Percentiles rank a stretch among this genome's conserved stretches.
Conservation (phyloP, 805 yeast species). For the Suhomyces emberorum region DNA sequence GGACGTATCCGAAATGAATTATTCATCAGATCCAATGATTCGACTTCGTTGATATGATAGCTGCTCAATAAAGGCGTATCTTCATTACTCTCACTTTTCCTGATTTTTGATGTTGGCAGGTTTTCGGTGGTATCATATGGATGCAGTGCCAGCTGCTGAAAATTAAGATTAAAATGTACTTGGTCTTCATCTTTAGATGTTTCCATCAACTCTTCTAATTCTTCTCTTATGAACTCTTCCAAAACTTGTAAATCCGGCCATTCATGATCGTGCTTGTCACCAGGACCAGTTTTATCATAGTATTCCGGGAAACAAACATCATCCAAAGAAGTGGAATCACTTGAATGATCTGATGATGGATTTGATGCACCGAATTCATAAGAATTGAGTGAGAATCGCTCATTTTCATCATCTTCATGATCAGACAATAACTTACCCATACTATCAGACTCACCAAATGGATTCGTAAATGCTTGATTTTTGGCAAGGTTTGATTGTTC, state of each 20-base stretch:
- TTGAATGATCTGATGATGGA: constrained; percentile 59
- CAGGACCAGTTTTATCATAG: constrained; percentile 32
- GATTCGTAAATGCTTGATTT: constrained; percentile 10
- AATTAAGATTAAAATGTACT: constrained; percentile 31
- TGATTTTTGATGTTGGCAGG: constrained; percentile 8
- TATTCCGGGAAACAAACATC: constrained; percentile 92
- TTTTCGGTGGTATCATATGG: constrained; percentile 3
- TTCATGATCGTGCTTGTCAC: constrained; percentile 21
- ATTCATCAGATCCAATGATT: constrained; percentile 37
- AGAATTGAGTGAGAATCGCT: constrained; percentile 17
- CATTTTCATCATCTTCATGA: constrained; percentile 16
- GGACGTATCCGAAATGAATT: constrained; percentile 61
- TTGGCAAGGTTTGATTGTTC: constrained; percentile 26
- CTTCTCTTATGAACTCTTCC: constrained; percentile 75
- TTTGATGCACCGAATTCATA: constrained; percentile 52
- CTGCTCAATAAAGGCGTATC: constrained; percentile 28
- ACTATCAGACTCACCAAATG: constrained; percentile 6
- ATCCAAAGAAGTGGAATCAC: constrained; percentile 71
- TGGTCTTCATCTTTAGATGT: constrained; percentile 18
- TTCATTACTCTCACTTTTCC: constrained; percentile 11
- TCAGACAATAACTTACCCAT: background rate
- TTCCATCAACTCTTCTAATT: constrained; percentile 39
- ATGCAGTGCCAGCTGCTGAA: constrained; percentile 28
- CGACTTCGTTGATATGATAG: constrained; percentile 31
- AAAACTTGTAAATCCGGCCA: constrained; percentile 88